Conservation (phyloP, 495 filamentous ascomycete genomes). For the Hyaloscypha bicolor region DNA sequence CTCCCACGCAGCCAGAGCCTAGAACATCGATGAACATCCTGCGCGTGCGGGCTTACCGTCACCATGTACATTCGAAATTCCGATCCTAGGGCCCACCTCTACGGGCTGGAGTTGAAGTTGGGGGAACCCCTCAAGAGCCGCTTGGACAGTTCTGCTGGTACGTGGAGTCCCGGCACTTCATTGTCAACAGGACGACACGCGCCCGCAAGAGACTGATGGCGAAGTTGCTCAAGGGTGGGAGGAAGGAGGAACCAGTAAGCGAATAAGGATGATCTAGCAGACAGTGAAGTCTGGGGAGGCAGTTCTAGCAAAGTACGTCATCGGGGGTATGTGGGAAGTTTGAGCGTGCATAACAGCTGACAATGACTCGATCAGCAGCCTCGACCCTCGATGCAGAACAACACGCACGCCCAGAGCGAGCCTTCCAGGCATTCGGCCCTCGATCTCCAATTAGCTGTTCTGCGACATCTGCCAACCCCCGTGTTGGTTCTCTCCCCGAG, state of each 20-base stretch:
- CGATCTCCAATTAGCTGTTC: conserved; percentile 17
- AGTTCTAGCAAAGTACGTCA: neutral
- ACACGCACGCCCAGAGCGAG: conserved; percentile 1
- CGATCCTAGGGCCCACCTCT: neutral
- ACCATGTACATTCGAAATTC: neutral
- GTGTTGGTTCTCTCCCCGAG: conserved; percentile 15
- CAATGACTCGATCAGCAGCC: neutral
- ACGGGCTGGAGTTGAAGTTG: neutral
- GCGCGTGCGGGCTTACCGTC: neutral
- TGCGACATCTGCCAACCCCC: conserved; percentile 18
- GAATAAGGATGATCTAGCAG: neutral
- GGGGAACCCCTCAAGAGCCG: neutral
- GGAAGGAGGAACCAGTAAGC: neutral
- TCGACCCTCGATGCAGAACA: neutral
- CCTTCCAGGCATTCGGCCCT: conserved; percentile 2
- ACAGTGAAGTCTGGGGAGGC: neutral
- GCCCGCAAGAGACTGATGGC: neutral
- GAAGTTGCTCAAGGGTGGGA: neutral
- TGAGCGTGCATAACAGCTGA: neutral
- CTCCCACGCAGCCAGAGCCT: neutral
- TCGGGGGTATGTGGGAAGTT: neutral
- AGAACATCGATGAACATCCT: neutral
- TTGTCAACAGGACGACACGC: neutral
- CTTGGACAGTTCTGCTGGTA: neutral
- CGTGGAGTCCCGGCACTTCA: neutral